A percentile compares a stretch with the other conserved stretches of the same genome.
Conservation (phyloP, 192 early-diverging fungal species). For the Pilaira anomala region DNA sequence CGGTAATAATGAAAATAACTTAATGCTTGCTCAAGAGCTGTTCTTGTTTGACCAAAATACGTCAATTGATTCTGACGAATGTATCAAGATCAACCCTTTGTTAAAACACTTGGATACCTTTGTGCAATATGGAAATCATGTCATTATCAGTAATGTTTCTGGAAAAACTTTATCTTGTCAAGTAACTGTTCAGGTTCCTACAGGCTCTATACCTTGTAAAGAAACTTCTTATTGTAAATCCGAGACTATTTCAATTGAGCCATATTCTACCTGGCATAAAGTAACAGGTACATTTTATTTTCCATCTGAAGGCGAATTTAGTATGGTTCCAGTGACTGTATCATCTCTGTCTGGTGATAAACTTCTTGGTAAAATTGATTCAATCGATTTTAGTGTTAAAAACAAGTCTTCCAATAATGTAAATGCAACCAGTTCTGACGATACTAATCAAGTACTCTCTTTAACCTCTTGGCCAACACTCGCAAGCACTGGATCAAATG, state of each 20-base stretch:
- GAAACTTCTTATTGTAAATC: slow-evolving; percentile 22
- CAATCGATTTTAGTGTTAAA: background rate
- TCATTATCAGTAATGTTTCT: slow-evolving; percentile 37
- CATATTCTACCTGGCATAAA: slow-evolving; percentile 34
- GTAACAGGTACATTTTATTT: slow-evolving; percentile 43
- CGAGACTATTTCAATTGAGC: slow-evolving; percentile 20
- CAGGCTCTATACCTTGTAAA: slow-evolving; percentile 34
- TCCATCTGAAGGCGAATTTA: slow-evolving; percentile 42
- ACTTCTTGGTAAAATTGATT: background rate
- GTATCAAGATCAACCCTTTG: slow-evolving; percentile 9
- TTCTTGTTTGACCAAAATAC: background rate
- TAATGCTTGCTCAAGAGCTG: slow-evolving; percentile 12
- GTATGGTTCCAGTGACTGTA: slow-evolving; percentile 33
- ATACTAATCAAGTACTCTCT: background rate
- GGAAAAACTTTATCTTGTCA: slow-evolving; percentile 37
- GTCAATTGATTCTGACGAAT: slow-evolving; percentile 9
- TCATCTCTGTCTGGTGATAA: slow-evolving; percentile 17
- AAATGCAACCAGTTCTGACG: background rate
- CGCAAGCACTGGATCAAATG: slow-evolving; percentile 4
- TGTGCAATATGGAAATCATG: slow-evolving; percentile 29
- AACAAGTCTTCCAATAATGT: background rate
- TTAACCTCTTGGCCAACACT: slow-evolving; percentile 19
- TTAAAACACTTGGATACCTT: background rate
- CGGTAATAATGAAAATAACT: background rate
- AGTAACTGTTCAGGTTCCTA: slow-evolving; percentile 41